Percentiles rank a stretch among this genome's conserved stretches.
phyloP scores from a whole-genome alignment of 176 grass and related monocot species.

The Zizania latifolia region DNA sequence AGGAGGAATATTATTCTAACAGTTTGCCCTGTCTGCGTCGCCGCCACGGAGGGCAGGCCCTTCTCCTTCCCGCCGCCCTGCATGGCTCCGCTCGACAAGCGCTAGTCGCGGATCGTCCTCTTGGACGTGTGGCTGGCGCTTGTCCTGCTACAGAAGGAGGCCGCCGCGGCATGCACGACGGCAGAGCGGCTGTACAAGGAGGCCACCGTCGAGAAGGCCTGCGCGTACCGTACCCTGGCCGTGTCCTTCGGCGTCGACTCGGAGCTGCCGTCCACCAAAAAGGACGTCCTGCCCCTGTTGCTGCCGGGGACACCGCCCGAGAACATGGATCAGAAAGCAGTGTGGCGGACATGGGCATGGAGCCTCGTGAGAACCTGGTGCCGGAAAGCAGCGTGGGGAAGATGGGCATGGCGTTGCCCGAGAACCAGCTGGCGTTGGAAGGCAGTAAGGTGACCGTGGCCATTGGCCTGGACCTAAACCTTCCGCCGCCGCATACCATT shows the following conservation, averaged over 20 bases:
- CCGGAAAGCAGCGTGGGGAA: not conserved
- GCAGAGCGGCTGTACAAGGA: slow-evolving; percentile 30
- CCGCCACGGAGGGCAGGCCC: not conserved
- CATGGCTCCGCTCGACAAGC: not conserved
- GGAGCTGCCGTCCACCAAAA: too few relatives aligned
- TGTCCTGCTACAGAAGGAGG: slow-evolving; percentile 9
- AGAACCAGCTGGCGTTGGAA: not conserved
- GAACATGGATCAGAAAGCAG: not conserved
- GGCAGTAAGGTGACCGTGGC: not conserved
- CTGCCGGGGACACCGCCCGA: too few relatives aligned
- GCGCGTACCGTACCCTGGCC: slow-evolving; percentile 21
- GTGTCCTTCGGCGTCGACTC: not conserved
- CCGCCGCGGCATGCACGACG: not conserved
- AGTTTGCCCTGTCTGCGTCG: slow-evolving; percentile 43
- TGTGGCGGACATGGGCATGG: not conserved
- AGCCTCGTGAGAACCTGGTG: too few relatives aligned
- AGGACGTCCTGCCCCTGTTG: too few relatives aligned
- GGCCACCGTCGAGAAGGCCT: slow-evolving; percentile 7
- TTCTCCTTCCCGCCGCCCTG: slow-evolving; percentile 33
- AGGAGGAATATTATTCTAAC: too few relatives aligned
- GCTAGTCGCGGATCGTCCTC: slow-evolving; percentile 19
- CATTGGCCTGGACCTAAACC: slow-evolving; percentile 8
- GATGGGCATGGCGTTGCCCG: not conserved
- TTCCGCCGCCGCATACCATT: not conserved
- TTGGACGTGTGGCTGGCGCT: slow-evolving; percentile 28